A percentile compares a stretch with the other conserved stretches of the same genome.
phyloP scores from a whole-genome alignment of 1,284 basidiomycete genomes.

The Melampsora americana region DNA sequence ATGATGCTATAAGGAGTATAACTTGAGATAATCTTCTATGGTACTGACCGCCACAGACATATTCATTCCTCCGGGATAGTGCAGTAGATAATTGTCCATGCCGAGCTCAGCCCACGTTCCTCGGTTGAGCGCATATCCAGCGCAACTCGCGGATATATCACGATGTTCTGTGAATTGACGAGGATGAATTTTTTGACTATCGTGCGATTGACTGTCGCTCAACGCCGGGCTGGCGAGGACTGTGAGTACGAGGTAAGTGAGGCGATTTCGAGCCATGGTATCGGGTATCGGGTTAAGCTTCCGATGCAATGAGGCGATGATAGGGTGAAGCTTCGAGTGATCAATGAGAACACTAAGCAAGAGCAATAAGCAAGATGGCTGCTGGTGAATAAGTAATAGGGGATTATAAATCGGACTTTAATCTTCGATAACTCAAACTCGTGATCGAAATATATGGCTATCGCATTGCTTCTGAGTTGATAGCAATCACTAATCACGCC shows the following conservation, averaged over 20 bases:
- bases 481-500: not conserved
- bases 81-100: conserved; percentile 34
- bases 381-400: too few relatives aligned
- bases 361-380: too few relatives aligned
- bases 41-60: conserved; percentile 14
- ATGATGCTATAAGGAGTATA: not conserved
- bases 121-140: conserved; percentile 36
- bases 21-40: not conserved
- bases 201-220: not conserved
- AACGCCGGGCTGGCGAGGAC: not conserved
- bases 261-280: not conserved
- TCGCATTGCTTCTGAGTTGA: not conserved
- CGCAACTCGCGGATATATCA: conserved; percentile 6
- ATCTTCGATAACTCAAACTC: too few relatives aligned
- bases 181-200: not conserved
- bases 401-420: too few relatives aligned
- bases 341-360: too few relatives aligned
- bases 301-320: too few relatives aligned
- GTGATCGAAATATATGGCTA: not conserved
- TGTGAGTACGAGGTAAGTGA: not conserved
- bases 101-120: conserved; percentile 40
- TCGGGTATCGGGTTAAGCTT: too few relatives aligned
- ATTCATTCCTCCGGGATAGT: conserved; percentile 30
- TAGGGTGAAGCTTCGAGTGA: too few relatives aligned
- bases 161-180: not conserved